phyloP scores from a whole-genome alignment of 1,139 yeast species.

The Hemisphaericaspora xylanilytica region DNA sequence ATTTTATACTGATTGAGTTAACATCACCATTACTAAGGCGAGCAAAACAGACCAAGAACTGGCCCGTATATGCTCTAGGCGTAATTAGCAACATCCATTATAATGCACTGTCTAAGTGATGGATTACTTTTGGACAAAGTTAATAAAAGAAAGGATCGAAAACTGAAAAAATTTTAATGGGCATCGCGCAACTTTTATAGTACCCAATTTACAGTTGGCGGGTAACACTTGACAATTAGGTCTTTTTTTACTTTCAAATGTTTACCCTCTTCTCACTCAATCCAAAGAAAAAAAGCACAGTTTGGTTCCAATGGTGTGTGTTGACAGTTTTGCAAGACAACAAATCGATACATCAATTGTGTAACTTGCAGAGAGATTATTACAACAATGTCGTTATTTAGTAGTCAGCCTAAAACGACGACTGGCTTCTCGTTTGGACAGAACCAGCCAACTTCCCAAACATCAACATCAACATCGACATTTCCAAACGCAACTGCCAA shows the following conservation, averaged over 20 bases:
- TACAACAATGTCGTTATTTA: constrained; percentile 17
- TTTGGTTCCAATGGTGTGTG: background rate
- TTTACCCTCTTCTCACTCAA: constrained; percentile 3
- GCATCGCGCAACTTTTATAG: constrained; percentile 1
- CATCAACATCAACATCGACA: background rate
- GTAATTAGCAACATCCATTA: constrained; percentile 21
- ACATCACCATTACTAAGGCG: constrained; percentile 5
- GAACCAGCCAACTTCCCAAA: constrained; percentile 6
- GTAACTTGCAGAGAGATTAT: background rate
- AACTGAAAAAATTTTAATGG: constrained; percentile 5
- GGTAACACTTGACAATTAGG: constrained; percentile 5
- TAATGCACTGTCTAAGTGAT: constrained; percentile 53
- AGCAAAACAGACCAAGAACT: constrained; percentile 24
- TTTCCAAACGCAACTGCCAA: background rate
- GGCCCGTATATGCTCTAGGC: constrained; percentile 10
- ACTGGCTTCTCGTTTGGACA: constrained; percentile 15
- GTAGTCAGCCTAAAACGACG: constrained; percentile 11
- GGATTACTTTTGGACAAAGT: constrained; percentile 56
- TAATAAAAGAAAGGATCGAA: constrained; percentile 20
- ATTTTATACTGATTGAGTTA: constrained; percentile 25
- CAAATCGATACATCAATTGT: background rate
- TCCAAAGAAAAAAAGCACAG: background rate
- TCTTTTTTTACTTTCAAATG: background rate
- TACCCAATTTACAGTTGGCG: background rate
- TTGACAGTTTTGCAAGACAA: background rate